Base-by-base conservation (phyloP, 2,329 filamentous ascomycete genomes). In the Chrysoporthe deuterocubensis region DNA sequence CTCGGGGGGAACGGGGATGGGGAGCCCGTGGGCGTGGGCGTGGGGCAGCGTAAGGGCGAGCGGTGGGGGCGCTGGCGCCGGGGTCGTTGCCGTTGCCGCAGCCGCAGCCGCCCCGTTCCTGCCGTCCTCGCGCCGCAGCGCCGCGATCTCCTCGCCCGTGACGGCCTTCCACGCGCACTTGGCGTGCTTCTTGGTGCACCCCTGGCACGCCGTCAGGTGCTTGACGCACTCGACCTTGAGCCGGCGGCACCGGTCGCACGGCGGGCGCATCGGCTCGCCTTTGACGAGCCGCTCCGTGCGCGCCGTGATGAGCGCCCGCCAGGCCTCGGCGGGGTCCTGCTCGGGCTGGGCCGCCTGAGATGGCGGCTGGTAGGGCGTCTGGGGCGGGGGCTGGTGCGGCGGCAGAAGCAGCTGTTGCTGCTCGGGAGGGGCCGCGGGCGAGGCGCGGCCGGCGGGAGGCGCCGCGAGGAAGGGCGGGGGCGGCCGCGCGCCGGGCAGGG, bases 101-200 rank as follows among this genome's bases (percentile, higher is more conserved):
- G 21, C 21, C 21, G 21, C 21, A 21, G 21, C 26, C 26, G 2
- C 26, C 26, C 26, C 26, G 26, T 26, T 26, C 26, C 26, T 26
- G 26, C 26, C 26, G 26, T 26, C 26, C 26, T 26, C 26, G 2
- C 26, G 26, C 26, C 26, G 26, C 26, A 26, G 26, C 26, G 26
- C 26, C 26, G 26, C 26, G 40, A 81, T 74, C 69, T 97, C 94
- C 3, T 91, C 90, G 43, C 92, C 88, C 18, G 88, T 89, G n/a
- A 96, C 87, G 57, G 91, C 89, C 72, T 90, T 92, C 93, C 93
- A 97, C 16, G 89, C 90, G 77, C 93, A 97, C 74, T 94, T 94
- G 26, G 92, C 92, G 76, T 97, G 93, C 76, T 96, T 96, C 77
- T 92, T 94, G 0, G 93, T 96, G 77, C 93, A 97, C 32, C 92